These are phyloP conservation scores for Psilocybe cyanescens DNA, from an alignment of 768 basidiomycete genomes.

Conservation along the genomic window DNA sequence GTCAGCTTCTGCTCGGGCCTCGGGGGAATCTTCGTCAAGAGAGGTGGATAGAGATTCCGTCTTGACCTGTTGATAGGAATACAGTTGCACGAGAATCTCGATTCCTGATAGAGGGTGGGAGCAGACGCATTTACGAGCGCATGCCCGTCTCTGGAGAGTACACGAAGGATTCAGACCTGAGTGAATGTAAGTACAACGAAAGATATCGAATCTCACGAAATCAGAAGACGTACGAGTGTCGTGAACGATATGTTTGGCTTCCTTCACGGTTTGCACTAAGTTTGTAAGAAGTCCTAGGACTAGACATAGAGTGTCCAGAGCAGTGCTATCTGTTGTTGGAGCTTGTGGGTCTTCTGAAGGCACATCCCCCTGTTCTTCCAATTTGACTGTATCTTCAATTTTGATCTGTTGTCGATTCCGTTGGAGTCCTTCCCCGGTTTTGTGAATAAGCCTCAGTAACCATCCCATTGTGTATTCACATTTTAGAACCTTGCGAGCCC, in stretches of 20 bases:
- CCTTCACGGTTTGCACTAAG: constrained; percentile 62
- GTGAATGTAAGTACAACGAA: background rate
- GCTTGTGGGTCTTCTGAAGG: constrained; percentile 16
- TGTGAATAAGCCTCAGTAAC: constrained; percentile 49
- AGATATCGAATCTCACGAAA: background rate
- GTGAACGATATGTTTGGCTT: constrained; percentile 49
- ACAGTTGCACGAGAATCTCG: constrained; percentile 54
- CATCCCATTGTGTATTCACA: constrained; percentile 50
- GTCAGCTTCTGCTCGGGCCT: constrained; percentile 38
- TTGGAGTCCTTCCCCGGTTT: constrained; percentile 30
- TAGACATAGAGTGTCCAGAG: constrained; percentile 76
- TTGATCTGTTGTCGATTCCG: background rate
- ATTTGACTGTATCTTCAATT: constrained; percentile 7
- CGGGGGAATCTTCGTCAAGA: constrained; percentile 19
- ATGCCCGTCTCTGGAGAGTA: constrained; percentile 46
- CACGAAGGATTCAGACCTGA: constrained; percentile 60
- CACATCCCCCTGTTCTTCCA: constrained; percentile 10
- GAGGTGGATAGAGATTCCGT: constrained; percentile 21
- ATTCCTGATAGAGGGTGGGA: constrained; percentile 45
- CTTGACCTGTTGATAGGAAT: constrained; percentile 39
- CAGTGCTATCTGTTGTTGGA: constrained; percentile 30
- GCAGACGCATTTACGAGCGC: constrained; percentile 60
- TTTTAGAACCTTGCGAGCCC: constrained; percentile 56
- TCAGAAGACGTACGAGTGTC: constrained; percentile 48
- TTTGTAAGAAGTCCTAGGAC: constrained; percentile 78